phyloP scores from a whole-genome alignment of 1,284 basidiomycete species.

The Cryptococcus sp. region DNA sequence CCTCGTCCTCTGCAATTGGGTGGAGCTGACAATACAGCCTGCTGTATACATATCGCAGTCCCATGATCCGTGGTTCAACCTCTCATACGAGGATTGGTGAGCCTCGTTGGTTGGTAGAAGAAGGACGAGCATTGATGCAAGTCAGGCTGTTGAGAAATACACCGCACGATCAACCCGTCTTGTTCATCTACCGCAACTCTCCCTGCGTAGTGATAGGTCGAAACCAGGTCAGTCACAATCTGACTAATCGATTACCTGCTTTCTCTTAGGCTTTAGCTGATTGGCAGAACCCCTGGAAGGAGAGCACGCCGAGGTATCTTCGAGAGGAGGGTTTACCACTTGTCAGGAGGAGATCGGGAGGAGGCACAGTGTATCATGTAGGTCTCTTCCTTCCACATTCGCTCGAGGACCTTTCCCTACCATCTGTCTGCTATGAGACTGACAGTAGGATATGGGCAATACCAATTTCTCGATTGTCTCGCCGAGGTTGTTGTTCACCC shows the following conservation, averaged over 20 bases:
- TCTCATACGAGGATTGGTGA: constrained; percentile 89
- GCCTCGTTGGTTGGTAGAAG: constrained; percentile 23
- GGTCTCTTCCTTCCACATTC: constrained; percentile 33
- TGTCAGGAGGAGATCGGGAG: constrained; percentile 82
- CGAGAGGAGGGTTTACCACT: constrained; percentile 61
- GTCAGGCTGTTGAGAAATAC: constrained; percentile 85
- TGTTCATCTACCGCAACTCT: constrained; percentile 81
- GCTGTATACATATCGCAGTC: constrained; percentile 73
- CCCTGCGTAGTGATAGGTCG: constrained; percentile 93
- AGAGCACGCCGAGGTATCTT: constrained; percentile 68
- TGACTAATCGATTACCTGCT: neutral
- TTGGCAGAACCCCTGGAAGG: constrained; percentile 88
- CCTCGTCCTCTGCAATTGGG: neutral
- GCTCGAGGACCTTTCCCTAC: too few species aligned
- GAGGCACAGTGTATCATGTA: constrained; percentile 97
- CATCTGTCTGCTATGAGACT: too few species aligned
- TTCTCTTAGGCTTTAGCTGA: neutral
- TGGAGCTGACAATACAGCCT: constrained; percentile 21
- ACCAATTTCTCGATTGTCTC: constrained; percentile 95
- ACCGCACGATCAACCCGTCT: constrained; percentile 59
- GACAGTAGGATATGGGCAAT: constrained; percentile 81
- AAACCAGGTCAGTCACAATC: constrained; percentile 57
- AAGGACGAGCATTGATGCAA: neutral
- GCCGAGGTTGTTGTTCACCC: constrained; percentile 72
- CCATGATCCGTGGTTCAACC: constrained; percentile 84